These are phyloP conservation scores for Barbarea vulgaris DNA, from an alignment of 345 rosid genomes.

Conservation along the genomic window DNA sequence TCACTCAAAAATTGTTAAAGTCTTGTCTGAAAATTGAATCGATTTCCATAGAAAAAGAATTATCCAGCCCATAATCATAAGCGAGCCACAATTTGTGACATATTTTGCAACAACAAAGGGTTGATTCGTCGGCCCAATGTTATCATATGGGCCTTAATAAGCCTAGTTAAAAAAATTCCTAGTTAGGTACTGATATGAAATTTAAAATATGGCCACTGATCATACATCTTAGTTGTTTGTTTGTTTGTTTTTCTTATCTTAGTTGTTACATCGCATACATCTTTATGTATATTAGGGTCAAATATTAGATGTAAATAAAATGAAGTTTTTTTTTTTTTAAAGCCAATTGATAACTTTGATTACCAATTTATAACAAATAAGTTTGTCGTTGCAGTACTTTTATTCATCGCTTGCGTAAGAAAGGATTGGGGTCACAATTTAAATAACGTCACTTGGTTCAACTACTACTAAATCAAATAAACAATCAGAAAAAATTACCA, in stretches of 20 bases:
- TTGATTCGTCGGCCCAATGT: background rate
- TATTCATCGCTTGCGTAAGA: conserved; percentile 35
- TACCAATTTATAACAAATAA: conserved; percentile 31
- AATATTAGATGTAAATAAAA: too few relatives aligned
- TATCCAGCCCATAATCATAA: background rate
- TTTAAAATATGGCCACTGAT: conserved; percentile 1
- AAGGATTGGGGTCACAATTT: conserved; percentile 6
- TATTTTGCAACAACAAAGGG: background rate
- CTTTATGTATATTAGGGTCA: background rate
- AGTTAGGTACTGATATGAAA: background rate
- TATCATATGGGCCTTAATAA: conserved; percentile 5
- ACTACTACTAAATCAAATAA: conserved; percentile 35
- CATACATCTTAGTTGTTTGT: background rate
- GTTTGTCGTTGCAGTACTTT: conserved; percentile 38
- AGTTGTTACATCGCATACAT: background rate
- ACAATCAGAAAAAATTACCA: background rate
- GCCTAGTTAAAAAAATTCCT: background rate
- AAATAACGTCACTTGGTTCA: conserved; percentile 24
- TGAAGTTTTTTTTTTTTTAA: background rate
- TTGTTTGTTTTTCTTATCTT: background rate
- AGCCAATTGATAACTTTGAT: conserved; percentile 10
- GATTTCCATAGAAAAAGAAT: background rate
- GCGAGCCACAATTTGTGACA: background rate
- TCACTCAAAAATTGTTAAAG: background rate
- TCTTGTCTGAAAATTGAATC: background rate